Percentiles rank a stretch among this genome's conserved stretches.
Conservation (phyloP, 441 rosid species). For the Populus hybrid region DNA sequence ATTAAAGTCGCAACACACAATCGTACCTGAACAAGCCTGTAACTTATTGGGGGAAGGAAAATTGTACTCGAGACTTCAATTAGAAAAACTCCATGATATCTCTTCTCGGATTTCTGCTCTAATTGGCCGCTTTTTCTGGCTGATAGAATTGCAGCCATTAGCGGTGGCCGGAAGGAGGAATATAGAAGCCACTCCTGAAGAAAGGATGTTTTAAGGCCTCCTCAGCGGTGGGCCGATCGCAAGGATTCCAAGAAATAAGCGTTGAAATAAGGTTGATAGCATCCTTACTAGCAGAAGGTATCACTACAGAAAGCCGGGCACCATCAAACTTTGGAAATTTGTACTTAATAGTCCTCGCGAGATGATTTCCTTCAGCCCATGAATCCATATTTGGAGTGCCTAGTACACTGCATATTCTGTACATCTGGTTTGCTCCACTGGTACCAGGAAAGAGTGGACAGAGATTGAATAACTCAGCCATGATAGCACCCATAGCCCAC, state of each 20-base stretch:
- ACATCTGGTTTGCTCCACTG: conserved; percentile 91
- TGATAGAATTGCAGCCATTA: conserved; percentile 1
- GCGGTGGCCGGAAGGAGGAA: conserved; percentile 32
- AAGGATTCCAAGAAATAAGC: not conserved
- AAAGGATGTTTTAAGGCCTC: conserved; percentile 94
- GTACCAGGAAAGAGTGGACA: conserved; percentile 94
- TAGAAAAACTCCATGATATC: conserved; percentile 41
- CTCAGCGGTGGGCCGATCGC: conserved; percentile 65
- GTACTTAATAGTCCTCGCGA: conserved; percentile 72
- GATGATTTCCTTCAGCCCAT: conserved; percentile 84
- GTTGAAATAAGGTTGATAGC: conserved; percentile 51
- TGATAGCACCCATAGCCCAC: conserved; percentile 99
- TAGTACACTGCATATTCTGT: conserved; percentile 79
- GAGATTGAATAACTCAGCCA: conserved; percentile 78
- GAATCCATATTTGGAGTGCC: conserved; percentile 76
- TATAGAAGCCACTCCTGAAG: conserved; percentile 89
- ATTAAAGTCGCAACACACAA: no score
- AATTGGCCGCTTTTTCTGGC: conserved; percentile 51
- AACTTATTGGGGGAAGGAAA: conserved; percentile 38
- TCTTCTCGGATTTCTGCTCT: conserved; percentile 49
- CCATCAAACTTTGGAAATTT: conserved; percentile 81
- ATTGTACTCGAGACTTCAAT: conserved; percentile 40
- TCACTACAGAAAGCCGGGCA: conserved; percentile 49
- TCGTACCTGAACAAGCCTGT: conserved; percentile 36
- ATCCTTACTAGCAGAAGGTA: conserved; percentile 75